These are phyloP conservation scores for Herpetospermum pedunculosum DNA, from an alignment of 306 rosid species.

Conservation along the genomic window DNA sequence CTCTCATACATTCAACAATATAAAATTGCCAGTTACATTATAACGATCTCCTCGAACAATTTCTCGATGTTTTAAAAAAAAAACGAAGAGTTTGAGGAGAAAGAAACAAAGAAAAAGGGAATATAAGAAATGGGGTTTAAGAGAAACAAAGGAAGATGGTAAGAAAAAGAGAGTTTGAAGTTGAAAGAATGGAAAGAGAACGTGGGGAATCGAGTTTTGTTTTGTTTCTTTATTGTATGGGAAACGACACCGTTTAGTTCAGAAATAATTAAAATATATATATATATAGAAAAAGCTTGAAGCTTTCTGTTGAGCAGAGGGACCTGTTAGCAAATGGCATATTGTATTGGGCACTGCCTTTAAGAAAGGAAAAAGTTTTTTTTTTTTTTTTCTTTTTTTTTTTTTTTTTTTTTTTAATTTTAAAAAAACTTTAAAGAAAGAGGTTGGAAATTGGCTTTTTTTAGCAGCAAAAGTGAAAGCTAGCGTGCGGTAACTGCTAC, in stretches of 20 bases:
- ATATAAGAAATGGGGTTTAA: not conserved
- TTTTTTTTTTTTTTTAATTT: not conserved
- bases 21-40: too few relatives aligned
- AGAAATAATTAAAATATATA: not conserved
- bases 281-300: not conserved
- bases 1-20: too few relatives aligned
- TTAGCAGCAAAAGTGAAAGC: not conserved
- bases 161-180: not conserved
- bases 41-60: too few relatives aligned
- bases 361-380: not conserved
- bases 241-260: not conserved
- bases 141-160: not conserved
- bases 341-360: not conserved
- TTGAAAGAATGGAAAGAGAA: not conserved
- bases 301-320: not conserved
- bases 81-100: too few relatives aligned
- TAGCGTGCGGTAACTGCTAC: not conserved
- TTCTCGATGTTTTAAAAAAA: too few relatives aligned
- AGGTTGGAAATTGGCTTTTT: not conserved
- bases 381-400: not conserved
- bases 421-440: not conserved
- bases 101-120: not conserved
- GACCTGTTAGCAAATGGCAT: not conserved
- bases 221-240: not conserved
- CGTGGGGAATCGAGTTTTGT: not conserved